A percentile compares a stretch with the other conserved stretches of the same genome.
Conservation (phyloP, 495 filamentous ascomycete species). For the Talaromyces ruber region DNA sequence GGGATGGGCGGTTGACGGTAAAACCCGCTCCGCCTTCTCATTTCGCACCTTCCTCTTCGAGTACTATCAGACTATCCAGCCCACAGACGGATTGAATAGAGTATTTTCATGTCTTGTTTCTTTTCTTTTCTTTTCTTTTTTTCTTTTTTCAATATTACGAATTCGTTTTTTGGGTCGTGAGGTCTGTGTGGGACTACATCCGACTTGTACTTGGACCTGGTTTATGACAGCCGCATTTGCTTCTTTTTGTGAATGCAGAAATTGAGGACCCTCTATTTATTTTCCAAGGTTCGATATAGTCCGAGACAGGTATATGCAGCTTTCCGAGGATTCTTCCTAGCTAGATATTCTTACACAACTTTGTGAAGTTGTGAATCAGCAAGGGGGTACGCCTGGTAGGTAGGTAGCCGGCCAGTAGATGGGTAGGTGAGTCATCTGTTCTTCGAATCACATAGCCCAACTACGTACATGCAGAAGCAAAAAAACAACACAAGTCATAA, state of each 20-base stretch:
- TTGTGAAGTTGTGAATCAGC: too few relatives aligned
- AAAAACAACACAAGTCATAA: too few relatives aligned
- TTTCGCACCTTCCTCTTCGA: not conserved
- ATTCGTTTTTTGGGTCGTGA: not conserved
- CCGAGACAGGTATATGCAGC: not conserved
- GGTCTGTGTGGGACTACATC: not conserved
- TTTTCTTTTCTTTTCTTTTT: not conserved
- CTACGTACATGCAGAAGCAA: too few relatives aligned
- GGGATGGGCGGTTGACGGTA: not conserved
- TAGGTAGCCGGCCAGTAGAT: too few relatives aligned
- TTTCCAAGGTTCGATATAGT: not conserved
- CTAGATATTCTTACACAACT: too few relatives aligned
- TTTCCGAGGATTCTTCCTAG: not conserved
- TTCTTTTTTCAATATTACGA: not conserved
- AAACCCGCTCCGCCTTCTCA: not conserved
- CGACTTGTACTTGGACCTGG: too few relatives aligned
- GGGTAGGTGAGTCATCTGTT: too few relatives aligned
- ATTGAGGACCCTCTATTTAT: too few relatives aligned
- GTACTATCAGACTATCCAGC: not conserved
- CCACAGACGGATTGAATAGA: not conserved
- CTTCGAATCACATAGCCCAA: too few relatives aligned
- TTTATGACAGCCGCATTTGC: not conserved
- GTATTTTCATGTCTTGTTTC: not conserved
- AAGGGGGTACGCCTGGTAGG: too few relatives aligned
- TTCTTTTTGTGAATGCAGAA: not conserved